Percentiles rank a stretch among this genome's conserved stretches.
Conservation (phyloP, 2,329 filamentous ascomycete genomes). For the Trichoderma polysporum region DNA sequence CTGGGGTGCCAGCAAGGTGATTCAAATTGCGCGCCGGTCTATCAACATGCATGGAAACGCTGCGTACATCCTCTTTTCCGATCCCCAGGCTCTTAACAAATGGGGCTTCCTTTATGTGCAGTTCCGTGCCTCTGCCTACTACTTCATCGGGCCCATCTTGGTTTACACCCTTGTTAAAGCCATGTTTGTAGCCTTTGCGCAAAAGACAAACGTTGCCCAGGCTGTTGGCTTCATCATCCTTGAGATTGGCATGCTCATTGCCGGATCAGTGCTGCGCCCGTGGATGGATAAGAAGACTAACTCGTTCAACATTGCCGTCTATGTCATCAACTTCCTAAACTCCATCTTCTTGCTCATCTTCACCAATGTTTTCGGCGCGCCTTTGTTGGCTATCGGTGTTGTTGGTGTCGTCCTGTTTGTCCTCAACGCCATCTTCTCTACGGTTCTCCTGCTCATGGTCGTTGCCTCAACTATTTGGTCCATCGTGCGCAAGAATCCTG, state of each 20-base stretch:
- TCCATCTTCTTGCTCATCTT: conserved; percentile 87
- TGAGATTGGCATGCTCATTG: conserved; percentile 76
- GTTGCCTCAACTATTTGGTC: conserved; percentile 61
- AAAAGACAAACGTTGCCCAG: conserved; percentile 62
- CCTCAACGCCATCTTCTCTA: conserved; percentile 78
- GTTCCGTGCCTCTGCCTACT: conserved; percentile 93
- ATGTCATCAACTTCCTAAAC: conserved; percentile 86
- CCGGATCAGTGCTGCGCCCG: conserved; percentile 75
- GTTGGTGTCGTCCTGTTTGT: conserved; percentile 90
- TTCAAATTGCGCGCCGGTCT: conserved; percentile 82
- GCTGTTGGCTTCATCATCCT: conserved; percentile 83
- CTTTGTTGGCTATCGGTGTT: conserved; percentile 78
- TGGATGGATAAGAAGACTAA: conserved; percentile 99
- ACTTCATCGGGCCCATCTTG: conserved; percentile 82
- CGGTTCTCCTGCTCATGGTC: conserved; percentile 80
- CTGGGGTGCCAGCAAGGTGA: conserved; percentile 89
- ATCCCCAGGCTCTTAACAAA: conserved; percentile 88
- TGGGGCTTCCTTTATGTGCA: conserved; percentile 98
- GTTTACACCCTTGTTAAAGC: conserved; percentile 81
- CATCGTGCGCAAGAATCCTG: conserved; percentile 88
- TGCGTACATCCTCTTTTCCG: conserved; percentile 94
- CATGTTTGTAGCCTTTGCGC: conserved; percentile 80
- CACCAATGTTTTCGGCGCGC: conserved; percentile 81
- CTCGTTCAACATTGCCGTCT: conserved; percentile 92
- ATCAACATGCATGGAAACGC: conserved; percentile 93